Base-by-base conservation (phyloP, 2,329 filamentous ascomycete genomes). In the Colletotrichum ledebouriae region DNA sequence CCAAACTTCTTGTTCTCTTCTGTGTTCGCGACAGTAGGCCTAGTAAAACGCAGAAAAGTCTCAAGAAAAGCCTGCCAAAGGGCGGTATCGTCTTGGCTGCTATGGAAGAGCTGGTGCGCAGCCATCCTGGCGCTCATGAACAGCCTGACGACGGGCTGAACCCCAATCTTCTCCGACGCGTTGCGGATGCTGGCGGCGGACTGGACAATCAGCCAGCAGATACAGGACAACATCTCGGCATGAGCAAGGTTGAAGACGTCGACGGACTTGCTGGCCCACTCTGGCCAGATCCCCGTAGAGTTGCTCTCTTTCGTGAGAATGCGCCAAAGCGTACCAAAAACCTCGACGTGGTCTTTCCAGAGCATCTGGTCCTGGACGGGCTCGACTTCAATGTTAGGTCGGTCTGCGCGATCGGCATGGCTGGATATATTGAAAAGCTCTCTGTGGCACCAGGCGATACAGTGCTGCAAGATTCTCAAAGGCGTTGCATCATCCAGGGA, bases 161-260 rank as follows among this genome's bases (percentile, higher is more conserved):
- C 29, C 6, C 2, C 29, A 9, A 7, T 29, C 12, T 41, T 20
- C 2, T 4, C 20, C 1, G 12, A 15, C 1, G 12, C 13, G n/a
- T 34, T 12, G 1, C 20, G 25, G 13, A 29, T 6, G 13, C 6
- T 42, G 53, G 9, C 20, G 3, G 22, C 22, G 7, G 22, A 12
- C 13, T 20, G 4, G 41, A 49, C 41, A 4, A 64, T 17, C 22
- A 59, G 20, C 61, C 61, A 59, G 53, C 61, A 64, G 34, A 59
- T 13, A 20, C 37, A 59, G 13, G 53, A 57, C 6, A 64, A 53
- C 6, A 58, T 12, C 17, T 64, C 61, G 13, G 44, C 46, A 15
- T 58, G 34, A 13, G 61, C 17, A 3, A 58, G 10, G 11, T 57
- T 57, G 2, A 64, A 17, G 9, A 9, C 25, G 4, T 22, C 37